These are phyloP conservation scores for Vanilla planifolia DNA, from an alignment of 106 monocot species.

Conservation along the genomic window DNA sequence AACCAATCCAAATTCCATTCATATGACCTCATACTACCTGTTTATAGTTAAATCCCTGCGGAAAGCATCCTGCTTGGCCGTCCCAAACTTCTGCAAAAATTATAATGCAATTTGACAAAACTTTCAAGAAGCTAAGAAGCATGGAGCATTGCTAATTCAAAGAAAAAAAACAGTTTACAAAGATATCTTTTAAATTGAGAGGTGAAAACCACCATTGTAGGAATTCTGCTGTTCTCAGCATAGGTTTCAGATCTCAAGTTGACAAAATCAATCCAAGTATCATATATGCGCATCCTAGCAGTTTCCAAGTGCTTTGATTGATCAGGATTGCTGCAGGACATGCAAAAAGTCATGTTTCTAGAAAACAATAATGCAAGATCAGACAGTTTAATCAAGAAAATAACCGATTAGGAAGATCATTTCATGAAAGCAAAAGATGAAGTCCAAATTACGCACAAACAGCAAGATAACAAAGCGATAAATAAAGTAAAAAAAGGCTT, in stretches of 20 bases:
- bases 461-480: neutral
- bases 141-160: neutral
- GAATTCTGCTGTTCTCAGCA: constrained; percentile 90
- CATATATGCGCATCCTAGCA: constrained; percentile 87
- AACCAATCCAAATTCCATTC: too few species aligned
- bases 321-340: constrained; percentile 82
- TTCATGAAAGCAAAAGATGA: neutral
- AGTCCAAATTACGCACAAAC: neutral
- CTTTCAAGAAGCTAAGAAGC: neutral
- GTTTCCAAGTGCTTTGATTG: constrained; percentile 99
- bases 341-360: neutral
- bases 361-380: neutral
- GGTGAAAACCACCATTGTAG: constrained; percentile 97
- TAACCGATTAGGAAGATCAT: neutral
- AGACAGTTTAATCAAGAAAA: neutral
- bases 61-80: constrained; percentile 86
- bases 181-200: too few species aligned
- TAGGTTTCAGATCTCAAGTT: constrained; percentile 99
- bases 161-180: neutral
- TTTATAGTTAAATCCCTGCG: constrained; percentile 94
- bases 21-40: constrained; percentile 58
- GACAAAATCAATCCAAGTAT: constrained; percentile 92
- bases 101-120: constrained; percentile 1
- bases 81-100: constrained; percentile 72
- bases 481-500: neutral